Base-by-base conservation (phyloP, 2,329 filamentous ascomycete species). In the Colletotrichum scovillei region DNA sequence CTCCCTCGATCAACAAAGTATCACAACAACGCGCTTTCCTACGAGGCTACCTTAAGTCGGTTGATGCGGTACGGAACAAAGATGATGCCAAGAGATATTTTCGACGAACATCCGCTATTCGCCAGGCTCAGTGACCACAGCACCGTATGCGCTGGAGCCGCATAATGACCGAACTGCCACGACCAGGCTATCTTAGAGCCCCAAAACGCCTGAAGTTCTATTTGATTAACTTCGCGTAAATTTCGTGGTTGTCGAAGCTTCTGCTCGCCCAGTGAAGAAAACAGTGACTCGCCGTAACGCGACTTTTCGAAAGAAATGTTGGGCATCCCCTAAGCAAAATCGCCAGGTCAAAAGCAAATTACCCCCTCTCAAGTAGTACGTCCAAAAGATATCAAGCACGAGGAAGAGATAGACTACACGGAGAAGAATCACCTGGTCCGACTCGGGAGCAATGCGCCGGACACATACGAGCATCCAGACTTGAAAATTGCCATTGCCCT, bases 41-140 rank as follows among this genome's bases (percentile, higher is more conserved):
- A 0, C 0, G 5, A 42, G 35, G 35, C 2, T 4, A 26, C 24
- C 24, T 26, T 38, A 6, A 14, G 0, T 42, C 0, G 19, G 0
- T 6, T 4, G 19, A 8, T n/a, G 8, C 0, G 19, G n/a, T 4
- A 8, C 19, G 19, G 7, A n/a, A 49, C 3, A 9, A n/a, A 0
- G 4, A n/a, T 49, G 7, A 49, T 9, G 16, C 42, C 7, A 19
- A n/a, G 16, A 0, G 0, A 49, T n/a, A 1, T 6, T 0, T 8
- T 11, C n/a, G 8, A 49, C 19, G 19, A 49, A 2, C 19, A 49
- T 8, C 3, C 0, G 8, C 8, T 49, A 11, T 11, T 8, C 19
- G 19, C 8, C 0, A n/a, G 42, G 8, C 19, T n/a, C 19, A 49
- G 4, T 22, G 6, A 19, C 4, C 19, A 7, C 16, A 9, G 42